Evolutionary conservation across 2,329 filamentous ascomycete genomes (phyloP).

Genomic region (Beauveria scarabaeidicola): DNA sequence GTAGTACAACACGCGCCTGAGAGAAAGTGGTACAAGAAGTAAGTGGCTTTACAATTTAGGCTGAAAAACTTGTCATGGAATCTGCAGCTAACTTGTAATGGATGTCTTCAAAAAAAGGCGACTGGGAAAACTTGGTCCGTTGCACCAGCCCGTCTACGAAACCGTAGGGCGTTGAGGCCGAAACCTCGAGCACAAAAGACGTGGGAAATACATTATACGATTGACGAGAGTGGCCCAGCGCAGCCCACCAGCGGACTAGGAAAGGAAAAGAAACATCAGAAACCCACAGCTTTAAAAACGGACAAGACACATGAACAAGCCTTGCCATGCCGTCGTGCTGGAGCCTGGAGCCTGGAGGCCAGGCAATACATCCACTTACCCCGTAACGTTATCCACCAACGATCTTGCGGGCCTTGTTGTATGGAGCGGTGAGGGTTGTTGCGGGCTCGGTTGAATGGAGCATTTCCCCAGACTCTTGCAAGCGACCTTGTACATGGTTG

Average conservation of each 20-base stretch:
- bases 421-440: not conserved
- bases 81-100: no score
- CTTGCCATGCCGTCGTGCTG: not conserved
- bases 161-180: not conserved
- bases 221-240: not conserved
- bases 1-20: no score
- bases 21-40: not conserved
- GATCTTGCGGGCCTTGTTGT: conserved; percentile 1
- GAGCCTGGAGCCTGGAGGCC: no score
- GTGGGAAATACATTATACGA: not conserved
- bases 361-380: conserved; percentile 6
- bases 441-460: not conserved
- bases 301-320: not conserved
- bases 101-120: no score
- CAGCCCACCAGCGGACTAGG: not conserved
- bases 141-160: not conserved
- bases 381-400: conserved; percentile 8
- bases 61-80: not conserved
- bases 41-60: not conserved
- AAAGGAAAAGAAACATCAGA: not conserved
- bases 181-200: not conserved
- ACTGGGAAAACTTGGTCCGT: no score
- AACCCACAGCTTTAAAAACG: not conserved
- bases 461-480: not conserved
- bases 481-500: not conserved